Evolutionary conservation across 305 asterid genomes (phyloP).

Genomic region (Ilex paraguariensis): DNA sequence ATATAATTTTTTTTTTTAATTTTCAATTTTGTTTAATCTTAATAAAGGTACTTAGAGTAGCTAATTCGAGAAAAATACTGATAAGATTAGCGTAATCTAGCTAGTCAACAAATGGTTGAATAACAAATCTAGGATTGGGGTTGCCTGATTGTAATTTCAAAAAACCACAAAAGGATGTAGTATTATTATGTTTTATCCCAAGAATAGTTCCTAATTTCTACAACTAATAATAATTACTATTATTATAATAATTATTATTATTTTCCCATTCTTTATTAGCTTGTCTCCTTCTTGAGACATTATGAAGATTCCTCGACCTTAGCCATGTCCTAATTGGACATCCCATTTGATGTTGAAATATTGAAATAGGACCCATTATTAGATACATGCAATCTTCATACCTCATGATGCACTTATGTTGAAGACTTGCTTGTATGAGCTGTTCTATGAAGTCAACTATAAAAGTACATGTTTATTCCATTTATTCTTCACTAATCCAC

Average conservation of each 20-base stretch:
- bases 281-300: slow-evolving; percentile 15
- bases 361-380: slow-evolving; percentile 22
- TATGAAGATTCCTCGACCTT: slow-evolving; percentile 31
- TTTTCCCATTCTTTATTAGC: slow-evolving; percentile 2
- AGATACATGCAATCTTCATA: slow-evolving; percentile 37
- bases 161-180: neutral
- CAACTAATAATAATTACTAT: neutral
- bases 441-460: slow-evolving; percentile 9
- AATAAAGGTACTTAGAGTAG: no score
- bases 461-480: no score
- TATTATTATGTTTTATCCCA: neutral
- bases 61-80: no score
- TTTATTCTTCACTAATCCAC: no score
- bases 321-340: slow-evolving; percentile 22
- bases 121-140: no score
- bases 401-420: slow-evolving; percentile 19
- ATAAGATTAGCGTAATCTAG: no score
- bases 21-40: no score
- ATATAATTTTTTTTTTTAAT: no score
- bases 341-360: slow-evolving; percentile 6
- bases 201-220: neutral
- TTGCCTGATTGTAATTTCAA: no score
- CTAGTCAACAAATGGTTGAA: no score
- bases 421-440: slow-evolving; percentile 3
- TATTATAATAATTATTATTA: neutral